A percentile compares a stretch with the other conserved stretches of the same genome.
phyloP scores from a whole-genome alignment of 2,329 filamentous ascomycete genomes.

The Aspergillus ruber region DNA sequence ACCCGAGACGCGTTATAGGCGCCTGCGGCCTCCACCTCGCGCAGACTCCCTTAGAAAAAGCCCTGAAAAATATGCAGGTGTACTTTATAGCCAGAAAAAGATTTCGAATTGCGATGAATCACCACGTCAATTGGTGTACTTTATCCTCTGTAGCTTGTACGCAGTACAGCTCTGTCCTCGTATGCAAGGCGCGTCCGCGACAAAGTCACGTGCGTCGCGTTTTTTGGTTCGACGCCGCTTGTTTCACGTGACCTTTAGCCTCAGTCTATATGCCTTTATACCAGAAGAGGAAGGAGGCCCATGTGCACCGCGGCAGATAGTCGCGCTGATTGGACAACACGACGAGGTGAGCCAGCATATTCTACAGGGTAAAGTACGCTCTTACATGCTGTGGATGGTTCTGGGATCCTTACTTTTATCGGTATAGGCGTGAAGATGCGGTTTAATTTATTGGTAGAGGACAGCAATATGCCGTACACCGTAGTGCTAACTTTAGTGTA shows the following conservation, averaged over 20 bases:
- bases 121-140: not conserved
- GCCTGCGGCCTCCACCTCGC: slow-evolving; percentile 23
- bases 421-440: too few species aligned
- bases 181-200: slow-evolving; percentile 14
- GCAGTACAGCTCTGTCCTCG: not conserved
- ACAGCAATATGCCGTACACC: too few species aligned
- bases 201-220: slow-evolving; percentile 14
- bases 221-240: slow-evolving; percentile 14
- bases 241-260: slow-evolving; percentile 12
- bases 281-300: slow-evolving; percentile 3
- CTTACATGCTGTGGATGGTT: too few species aligned
- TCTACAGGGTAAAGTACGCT: too few species aligned
- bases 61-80: slow-evolving; percentile 10
- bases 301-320: not conserved
- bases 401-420: too few species aligned
- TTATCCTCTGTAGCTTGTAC: not conserved
- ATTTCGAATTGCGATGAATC: not conserved
- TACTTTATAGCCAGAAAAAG: slow-evolving; percentile 4
- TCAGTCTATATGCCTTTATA: slow-evolving; percentile 2
- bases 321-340: not conserved
- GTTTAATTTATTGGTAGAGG: too few species aligned
- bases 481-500: too few species aligned
- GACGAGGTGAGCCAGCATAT: too few species aligned
- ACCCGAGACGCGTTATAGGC: slow-evolving; percentile 36
- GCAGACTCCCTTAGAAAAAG: slow-evolving; percentile 11